Conservation (phyloP, 2,329 filamentous ascomycete genomes). For the Colletotrichum scovillei region DNA sequence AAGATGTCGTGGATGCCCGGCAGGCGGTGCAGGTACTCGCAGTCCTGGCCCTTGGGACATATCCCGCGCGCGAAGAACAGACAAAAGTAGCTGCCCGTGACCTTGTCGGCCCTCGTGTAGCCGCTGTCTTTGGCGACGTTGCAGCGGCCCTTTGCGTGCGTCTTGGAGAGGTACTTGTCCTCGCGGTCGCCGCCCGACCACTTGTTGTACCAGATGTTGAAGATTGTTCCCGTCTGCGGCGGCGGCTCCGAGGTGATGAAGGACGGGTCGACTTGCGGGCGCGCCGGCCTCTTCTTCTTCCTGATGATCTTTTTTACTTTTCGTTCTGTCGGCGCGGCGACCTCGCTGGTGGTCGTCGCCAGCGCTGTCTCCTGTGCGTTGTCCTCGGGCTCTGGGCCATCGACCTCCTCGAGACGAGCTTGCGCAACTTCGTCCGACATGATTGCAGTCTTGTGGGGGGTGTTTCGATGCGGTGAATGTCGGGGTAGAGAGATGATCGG, state of each 20-base stretch:
- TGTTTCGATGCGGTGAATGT: neutral
- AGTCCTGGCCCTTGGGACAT: conserved; percentile 87
- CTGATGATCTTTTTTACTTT: conserved; percentile 93
- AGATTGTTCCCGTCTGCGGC: conserved; percentile 92
- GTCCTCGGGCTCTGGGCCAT: conserved; percentile 18
- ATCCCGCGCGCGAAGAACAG: conserved; percentile 79
- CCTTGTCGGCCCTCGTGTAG: conserved; percentile 81
- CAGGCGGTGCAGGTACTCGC: conserved; percentile 91
- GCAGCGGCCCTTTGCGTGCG: conserved; percentile 85
- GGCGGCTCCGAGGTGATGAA: conserved; percentile 86
- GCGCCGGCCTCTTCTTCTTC: conserved; percentile 89
- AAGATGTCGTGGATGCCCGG: conserved; percentile 90
- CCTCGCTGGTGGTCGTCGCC: conserved; percentile 54
- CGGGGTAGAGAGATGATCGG: neutral
- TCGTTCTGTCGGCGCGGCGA: conserved; percentile 59
- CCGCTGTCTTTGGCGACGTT: conserved; percentile 83
- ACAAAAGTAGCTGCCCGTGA: conserved; percentile 89
- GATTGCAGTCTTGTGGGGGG: neutral
- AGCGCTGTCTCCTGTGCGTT: conserved; percentile 37
- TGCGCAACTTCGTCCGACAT: conserved; percentile 32
- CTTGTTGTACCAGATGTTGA: conserved; percentile 99
- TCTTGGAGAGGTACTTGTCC: conserved; percentile 88
- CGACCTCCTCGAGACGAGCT: conserved; percentile 12
- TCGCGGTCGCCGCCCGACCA: conserved; percentile 97
- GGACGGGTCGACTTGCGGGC: conserved; percentile 89